Conservation (phyloP, 2,329 filamentous ascomycete genomes). For the Xylaria sp. region DNA sequence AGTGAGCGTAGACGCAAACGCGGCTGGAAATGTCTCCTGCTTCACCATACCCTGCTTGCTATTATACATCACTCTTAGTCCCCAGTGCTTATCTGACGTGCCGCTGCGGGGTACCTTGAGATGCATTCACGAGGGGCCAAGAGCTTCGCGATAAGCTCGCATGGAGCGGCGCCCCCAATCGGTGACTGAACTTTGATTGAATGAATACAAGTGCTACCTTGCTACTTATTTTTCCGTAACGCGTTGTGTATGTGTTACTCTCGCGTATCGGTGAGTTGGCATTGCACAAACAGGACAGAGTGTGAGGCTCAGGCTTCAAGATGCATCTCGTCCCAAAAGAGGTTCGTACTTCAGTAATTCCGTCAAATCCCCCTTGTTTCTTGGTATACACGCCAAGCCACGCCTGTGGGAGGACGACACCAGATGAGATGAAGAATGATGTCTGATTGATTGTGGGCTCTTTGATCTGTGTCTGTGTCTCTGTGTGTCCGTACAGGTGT, state of each 20-base stretch:
- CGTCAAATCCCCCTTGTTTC: neutral
- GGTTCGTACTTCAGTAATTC: slow-evolving; percentile 42
- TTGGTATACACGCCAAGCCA: slow-evolving; percentile 12
- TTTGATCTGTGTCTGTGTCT: neutral
- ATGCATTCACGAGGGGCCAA: neutral
- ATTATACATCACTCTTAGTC: slow-evolving; percentile 21
- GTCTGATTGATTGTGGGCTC: neutral
- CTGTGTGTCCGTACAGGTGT: neutral
- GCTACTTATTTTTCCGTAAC: neutral
- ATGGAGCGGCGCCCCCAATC: slow-evolving; percentile 3
- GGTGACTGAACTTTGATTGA: slow-evolving; percentile 3
- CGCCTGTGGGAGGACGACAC: neutral
- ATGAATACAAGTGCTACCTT: neutral
- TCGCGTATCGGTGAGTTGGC: slow-evolving; percentile 1
- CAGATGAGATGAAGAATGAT: neutral
- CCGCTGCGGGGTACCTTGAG: slow-evolving; percentile 20
- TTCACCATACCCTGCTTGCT: neutral
- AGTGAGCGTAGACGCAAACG: neutral
- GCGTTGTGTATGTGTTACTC: slow-evolving; percentile 6
- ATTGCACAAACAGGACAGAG: slow-evolving; percentile 6
- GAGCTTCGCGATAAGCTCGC: slow-evolving; percentile 30
- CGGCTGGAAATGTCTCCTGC: neutral
- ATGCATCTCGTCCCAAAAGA: slow-evolving; percentile 53
- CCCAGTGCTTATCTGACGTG: slow-evolving; percentile 26
- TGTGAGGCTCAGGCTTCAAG: slow-evolving; percentile 16